Conservation (phyloP, 225 moss, liverwort and hornwort genomes). For the Neckera pumila region DNA sequence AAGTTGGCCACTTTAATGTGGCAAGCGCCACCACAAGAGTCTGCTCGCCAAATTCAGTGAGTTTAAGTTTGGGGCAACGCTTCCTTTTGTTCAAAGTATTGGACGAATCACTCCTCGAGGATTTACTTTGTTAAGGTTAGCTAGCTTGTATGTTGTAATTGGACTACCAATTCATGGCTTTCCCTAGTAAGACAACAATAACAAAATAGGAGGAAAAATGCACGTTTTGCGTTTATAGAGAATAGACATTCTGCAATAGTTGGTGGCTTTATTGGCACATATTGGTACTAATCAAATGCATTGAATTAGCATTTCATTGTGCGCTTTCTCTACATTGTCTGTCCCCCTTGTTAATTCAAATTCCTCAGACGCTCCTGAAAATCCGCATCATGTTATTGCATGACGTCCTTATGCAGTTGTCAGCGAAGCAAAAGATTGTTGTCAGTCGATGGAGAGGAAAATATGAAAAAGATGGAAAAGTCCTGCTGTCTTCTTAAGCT, state of each 20-base stretch:
- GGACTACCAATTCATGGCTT: not conserved
- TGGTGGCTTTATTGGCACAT: not conserved
- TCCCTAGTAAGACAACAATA: not conserved
- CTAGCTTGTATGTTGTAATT: not conserved
- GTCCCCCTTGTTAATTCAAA: not conserved
- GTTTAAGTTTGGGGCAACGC: no score
- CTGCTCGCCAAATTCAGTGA: no score
- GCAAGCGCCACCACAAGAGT: no score
- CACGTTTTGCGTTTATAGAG: not conserved
- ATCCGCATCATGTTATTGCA: not conserved
- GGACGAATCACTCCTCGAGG: no score
- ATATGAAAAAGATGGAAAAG: slow-evolving; percentile 31
- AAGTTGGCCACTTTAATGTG: no score
- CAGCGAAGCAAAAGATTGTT: slow-evolving; percentile 16
- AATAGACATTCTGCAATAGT: not conserved
- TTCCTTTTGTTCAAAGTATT: not conserved
- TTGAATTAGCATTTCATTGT: not conserved
- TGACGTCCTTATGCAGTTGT: not conserved
- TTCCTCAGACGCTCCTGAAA: not conserved
- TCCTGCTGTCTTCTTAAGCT: slow-evolving; percentile 41
- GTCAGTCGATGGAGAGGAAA: no score
- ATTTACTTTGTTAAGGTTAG: no score
- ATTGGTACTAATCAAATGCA: not conserved
- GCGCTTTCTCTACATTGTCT: not conserved
- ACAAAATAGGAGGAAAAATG: not conserved